Percentiles rank a stretch among this genome's conserved stretches.
These are phyloP conservation scores for Neonectria sp. DNA, from an alignment of 2,329 filamentous ascomycete species.

Conservation along the genomic window DNA sequence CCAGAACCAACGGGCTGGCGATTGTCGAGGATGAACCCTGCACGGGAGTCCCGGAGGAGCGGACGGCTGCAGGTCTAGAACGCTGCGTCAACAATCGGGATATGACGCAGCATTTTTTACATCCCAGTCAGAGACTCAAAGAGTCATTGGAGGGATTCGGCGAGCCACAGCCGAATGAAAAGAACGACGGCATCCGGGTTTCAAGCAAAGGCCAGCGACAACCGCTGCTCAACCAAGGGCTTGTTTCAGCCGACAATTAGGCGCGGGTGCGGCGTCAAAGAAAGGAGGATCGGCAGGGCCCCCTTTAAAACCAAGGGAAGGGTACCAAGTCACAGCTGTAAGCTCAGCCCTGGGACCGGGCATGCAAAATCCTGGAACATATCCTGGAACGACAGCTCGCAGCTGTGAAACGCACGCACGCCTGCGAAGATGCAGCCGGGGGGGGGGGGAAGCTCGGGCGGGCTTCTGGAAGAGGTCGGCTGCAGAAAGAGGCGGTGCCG, in stretches of 20 bases:
- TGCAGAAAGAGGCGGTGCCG: constrained; percentile 39
- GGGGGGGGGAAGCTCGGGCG: constrained; percentile 2
- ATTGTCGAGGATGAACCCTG: constrained; percentile 24
- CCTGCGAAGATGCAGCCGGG: constrained; percentile 20
- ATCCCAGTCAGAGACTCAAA: constrained; percentile 3
- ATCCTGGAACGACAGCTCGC: constrained; percentile 26
- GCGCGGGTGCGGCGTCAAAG: constrained; percentile 39
- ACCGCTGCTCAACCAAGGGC: constrained; percentile 4
- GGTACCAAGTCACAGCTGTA: neutral
- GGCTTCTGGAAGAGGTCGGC: constrained; percentile 40
- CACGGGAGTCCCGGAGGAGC: constrained; percentile 15
- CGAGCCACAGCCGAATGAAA: neutral
- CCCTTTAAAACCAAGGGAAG: neutral
- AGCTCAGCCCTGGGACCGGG: constrained; percentile 34
- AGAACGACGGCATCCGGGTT: constrained; percentile 1
- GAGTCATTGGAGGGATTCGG: neutral
- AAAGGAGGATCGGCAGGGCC: constrained; percentile 40
- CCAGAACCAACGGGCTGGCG: constrained; percentile 6
- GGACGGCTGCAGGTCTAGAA: constrained; percentile 4
- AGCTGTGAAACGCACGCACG: constrained; percentile 38
- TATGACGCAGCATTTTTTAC: constrained; percentile 26
- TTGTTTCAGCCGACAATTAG: constrained; percentile 22
- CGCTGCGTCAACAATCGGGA: neutral
- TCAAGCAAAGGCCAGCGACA: constrained; percentile 2
- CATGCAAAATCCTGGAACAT: constrained; percentile 27